These are phyloP conservation scores for Fragilariopsis cylindrus DNA, from an alignment of 108 stramenopile species.

Conservation along the genomic window DNA sequence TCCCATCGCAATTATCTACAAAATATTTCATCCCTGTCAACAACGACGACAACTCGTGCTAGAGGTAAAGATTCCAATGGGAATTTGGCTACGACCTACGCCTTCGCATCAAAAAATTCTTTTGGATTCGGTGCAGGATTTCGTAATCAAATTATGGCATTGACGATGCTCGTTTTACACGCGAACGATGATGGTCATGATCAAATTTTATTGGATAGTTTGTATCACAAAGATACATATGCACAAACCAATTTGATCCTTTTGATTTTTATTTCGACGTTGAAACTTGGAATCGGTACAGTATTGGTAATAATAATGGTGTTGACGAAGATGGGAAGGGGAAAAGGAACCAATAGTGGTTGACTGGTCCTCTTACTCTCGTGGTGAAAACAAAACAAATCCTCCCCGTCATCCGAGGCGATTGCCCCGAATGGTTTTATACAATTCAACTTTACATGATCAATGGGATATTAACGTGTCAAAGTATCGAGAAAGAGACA, in stretches of 20 bases:
- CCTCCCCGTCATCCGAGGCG: neutral
- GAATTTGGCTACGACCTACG: neutral
- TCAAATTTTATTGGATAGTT: constrained; percentile 19
- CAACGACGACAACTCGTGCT: neutral
- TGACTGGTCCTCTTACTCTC: no score
- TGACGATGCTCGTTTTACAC: constrained; percentile 25
- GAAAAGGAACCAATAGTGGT: no score
- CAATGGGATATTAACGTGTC: constrained; percentile 8
- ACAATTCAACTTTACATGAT: constrained; percentile 23
- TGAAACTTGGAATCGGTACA: constrained; percentile 31
- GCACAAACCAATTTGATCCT: constrained; percentile 16
- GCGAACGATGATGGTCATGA: constrained; percentile 19
- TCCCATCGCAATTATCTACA: neutral
- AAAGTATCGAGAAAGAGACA: neutral
- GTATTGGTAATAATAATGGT: neutral
- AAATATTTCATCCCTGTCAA: neutral
- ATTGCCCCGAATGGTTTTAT: constrained; percentile 22
- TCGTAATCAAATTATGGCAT: constrained; percentile 37
- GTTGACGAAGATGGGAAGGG: no score
- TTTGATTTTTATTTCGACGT: constrained; percentile 30
- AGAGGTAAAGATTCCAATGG: neutral
- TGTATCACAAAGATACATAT: constrained; percentile 34
- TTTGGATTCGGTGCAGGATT: constrained; percentile 26
- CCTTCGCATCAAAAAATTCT: neutral
- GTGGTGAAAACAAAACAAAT: no score